Conservation (phyloP, 805 yeast species). For the Zygotorulaspora sp. region DNA sequence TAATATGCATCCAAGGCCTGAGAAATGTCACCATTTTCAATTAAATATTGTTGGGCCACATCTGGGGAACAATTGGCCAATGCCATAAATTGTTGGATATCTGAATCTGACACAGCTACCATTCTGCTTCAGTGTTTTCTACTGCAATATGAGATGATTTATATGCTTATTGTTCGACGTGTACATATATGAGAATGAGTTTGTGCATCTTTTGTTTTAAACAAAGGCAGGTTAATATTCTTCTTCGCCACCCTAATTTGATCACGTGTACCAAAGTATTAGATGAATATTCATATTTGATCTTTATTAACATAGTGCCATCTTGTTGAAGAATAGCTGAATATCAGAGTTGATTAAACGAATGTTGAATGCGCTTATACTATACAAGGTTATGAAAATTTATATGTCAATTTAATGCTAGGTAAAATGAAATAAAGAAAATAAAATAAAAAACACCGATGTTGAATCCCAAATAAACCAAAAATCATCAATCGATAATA, state of each 20-base stretch:
- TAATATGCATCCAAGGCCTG: slow-evolving; percentile 31
- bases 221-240: too few relatives aligned
- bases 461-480: slow-evolving; percentile 29
- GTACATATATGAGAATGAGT: too few relatives aligned
- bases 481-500: too few relatives aligned
- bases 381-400: slow-evolving; percentile 19
- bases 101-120: slow-evolving; percentile 24
- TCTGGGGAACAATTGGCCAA: slow-evolving; percentile 38
- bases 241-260: too few relatives aligned
- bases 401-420: slow-evolving; percentile 8
- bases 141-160: too few relatives aligned
- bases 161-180: too few relatives aligned
- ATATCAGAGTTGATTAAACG: too few relatives aligned
- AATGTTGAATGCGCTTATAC: slow-evolving; percentile 36
- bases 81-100: slow-evolving; percentile 36
- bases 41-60: slow-evolving; percentile 38
- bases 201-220: too few relatives aligned
- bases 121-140: slow-evolving; percentile 7
- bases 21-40: slow-evolving; percentile 28
- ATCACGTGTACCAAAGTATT: too few relatives aligned
- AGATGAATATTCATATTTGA: too few relatives aligned
- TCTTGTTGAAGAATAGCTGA: too few relatives aligned
- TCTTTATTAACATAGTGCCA: too few relatives aligned
- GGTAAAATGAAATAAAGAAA: slow-evolving; percentile 15
- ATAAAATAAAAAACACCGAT: slow-evolving; percentile 26